Evolutionary conservation across 2,329 filamentous ascomycete genomes (phyloP), one percentile per base, ranked within the genome.

Genomic region (Penicillium crustosum): DNA sequence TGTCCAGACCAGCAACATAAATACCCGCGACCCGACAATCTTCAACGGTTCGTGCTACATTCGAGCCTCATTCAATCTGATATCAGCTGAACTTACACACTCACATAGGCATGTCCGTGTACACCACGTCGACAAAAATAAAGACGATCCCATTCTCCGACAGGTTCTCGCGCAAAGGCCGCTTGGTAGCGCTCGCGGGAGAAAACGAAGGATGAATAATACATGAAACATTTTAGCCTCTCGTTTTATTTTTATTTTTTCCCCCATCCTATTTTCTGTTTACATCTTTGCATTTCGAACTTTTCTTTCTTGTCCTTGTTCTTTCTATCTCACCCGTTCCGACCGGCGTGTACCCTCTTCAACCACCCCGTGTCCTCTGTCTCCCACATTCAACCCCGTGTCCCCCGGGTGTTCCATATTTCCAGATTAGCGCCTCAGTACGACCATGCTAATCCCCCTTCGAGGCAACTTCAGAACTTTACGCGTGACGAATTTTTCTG

Each of bases 21-120:
- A 71, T 97, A 97, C 73, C 94, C 94, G 6, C 83, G 94, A 66
- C 94, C 94, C 35, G 94, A 99, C 74, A 97, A 97, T 79, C 79
- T 99, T 55, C 93, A 97, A 79, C 87, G 93, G 91, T 95, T 81
- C 64, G 83, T 73, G 62, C 31, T 31, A 53, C 50, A 13, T 55
- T 21, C 21, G 31, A 38, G 54, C 19, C n/a, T 21, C 44, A 33
- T n/a, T 21, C 8, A 44, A 42, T 36, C 10, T 21, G 23, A 45
- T 29, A 45, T 53, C 49, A 53, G 55, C 44, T 47, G 31, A 56
- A 49, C 41, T 49, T 15, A 6, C 49, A 56, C 56, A 50, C 23
- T 41, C n/a, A 45, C 45, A 48, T 36, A 96, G 92, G 74, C 94
- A 99, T 75, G 94, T 97, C 35, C 86, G 91, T 54, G 91, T 94